Base-by-base conservation (phyloP, 2,329 filamentous ascomycete genomes). In the Monosporascus sp. region DNA sequence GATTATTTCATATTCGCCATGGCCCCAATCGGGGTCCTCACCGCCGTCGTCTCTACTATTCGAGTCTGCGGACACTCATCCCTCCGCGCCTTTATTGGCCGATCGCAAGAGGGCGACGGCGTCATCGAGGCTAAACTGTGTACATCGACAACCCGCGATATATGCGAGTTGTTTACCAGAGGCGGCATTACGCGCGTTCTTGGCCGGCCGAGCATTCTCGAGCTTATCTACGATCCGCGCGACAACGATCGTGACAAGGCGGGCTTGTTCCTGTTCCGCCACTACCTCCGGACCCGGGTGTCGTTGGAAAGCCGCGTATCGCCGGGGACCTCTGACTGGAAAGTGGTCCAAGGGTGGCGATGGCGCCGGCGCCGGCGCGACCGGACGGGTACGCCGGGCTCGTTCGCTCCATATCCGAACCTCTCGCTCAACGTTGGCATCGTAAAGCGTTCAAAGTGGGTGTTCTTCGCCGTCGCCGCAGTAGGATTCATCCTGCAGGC, bases 1-100 rank as follows among this genome's bases (percentile, higher is more conserved):
- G 71, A 73, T 48, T 58, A 65, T 37, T 57, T 71, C 31, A 65
- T 72, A 2, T 62, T 72, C 7, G 66, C 68, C 2, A 65, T 71
- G 58, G 68, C 60, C 0, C 70, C 70, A 0, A 38, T 74, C 1
- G 73, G 74, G 1, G 70, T 76, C 28, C 55, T 76, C 17, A 76
- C 74, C 0, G 63, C 65, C 0, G 57, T 76, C 1, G 48, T 69
- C 0, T 63, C 64, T 2, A 62, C 58, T 0, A 68, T 70, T 35
- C 61, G 68, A n/a, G 38, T 51, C 5, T 51, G 40, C 18, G 70
- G 66, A 1, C 54, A 37, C 1, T 28, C 63, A 0, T 65, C 58
- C 2, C 57, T 74, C 1, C 65, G 67, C 17, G 69, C 73, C 4
- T 65, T 75, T 24, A 64, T 76, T 14, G 74, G 74, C 1, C 55